Conservation (phyloP, 2,329 filamentous ascomycete species). For the Ophiocordyceps unilateralis region DNA sequence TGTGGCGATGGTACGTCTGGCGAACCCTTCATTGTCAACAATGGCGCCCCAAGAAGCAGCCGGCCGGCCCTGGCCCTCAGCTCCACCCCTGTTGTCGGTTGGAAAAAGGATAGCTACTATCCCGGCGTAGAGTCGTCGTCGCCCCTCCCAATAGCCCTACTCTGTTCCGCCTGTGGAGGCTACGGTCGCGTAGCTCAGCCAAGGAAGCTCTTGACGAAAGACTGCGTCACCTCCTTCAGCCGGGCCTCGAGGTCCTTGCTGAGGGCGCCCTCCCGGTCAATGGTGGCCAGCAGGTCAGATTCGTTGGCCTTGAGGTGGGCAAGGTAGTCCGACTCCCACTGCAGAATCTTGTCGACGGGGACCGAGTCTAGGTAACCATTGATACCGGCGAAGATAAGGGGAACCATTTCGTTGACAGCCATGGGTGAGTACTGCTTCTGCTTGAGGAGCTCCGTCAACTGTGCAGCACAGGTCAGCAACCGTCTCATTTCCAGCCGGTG, state of each 20-base stretch:
- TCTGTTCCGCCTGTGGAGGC: conserved; percentile 12
- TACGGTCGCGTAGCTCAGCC: conserved; percentile 25
- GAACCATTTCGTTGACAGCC: conserved; percentile 99
- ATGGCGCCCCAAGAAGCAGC: too few relatives aligned
- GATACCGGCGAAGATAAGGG: conserved; percentile 97
- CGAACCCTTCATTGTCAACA: conserved; percentile 26
- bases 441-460: conserved; percentile 93
- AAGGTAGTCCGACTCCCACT: conserved; percentile 92
- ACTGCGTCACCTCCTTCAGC: conserved; percentile 57
- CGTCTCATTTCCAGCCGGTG: conserved; percentile 6
- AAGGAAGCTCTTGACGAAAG: conserved; percentile 89
- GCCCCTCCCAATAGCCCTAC: conserved; percentile 17
- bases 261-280: conserved; percentile 89
- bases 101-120: not conserved
- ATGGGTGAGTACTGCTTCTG: conserved; percentile 99
- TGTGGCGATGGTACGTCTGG: conserved; percentile 35
- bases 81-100: not conserved
- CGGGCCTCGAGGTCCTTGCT: conserved; percentile 85
- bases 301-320: conserved; percentile 85
- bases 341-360: conserved; percentile 77
- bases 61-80: conserved; percentile 20
- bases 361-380: conserved; percentile 85
- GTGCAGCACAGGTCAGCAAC: conserved; percentile 3
- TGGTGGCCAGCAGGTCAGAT: conserved; percentile 62
- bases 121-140: not conserved